These are phyloP conservation scores for Boletus rufocinnamomeus DNA, from an alignment of 768 basidiomycete species.

Conservation along the genomic window DNA sequence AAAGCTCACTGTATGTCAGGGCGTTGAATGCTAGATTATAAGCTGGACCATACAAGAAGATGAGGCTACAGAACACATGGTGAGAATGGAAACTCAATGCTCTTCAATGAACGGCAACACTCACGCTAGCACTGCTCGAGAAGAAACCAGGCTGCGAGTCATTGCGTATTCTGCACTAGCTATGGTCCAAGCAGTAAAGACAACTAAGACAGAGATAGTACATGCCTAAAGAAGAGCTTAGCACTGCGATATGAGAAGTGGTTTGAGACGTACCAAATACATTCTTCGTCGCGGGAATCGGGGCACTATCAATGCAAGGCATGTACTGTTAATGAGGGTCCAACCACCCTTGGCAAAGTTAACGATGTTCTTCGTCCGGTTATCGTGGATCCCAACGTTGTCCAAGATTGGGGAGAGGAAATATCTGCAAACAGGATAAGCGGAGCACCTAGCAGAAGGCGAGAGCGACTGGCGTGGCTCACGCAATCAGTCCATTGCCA, in stretches of 20 bases:
- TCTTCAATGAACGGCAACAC: background rate
- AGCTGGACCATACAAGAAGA: slow-evolving; percentile 11
- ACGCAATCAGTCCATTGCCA: no score
- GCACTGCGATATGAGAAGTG: no score
- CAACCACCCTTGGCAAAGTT: slow-evolving; percentile 11
- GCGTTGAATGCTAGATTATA: slow-evolving; percentile 4
- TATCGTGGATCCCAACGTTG: no score
- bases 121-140: slow-evolving; percentile 14
- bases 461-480: no score
- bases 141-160: slow-evolving; percentile 8
- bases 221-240: no score
- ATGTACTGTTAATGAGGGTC: slow-evolving; percentile 4
- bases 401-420: no score
- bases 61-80: background rate
- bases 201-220: slow-evolving; percentile 12
- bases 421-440: no score
- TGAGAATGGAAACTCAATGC: background rate
- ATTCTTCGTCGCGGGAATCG: slow-evolving; percentile 1
- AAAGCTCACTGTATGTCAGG: slow-evolving; percentile 4
- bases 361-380: no score
- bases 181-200: slow-evolving; percentile 11
- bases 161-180: slow-evolving; percentile 16
- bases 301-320: slow-evolving; percentile 2
- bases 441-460: no score
- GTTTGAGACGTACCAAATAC: background rate